These are phyloP conservation scores for Musa balbisiana DNA, from an alignment of 202 grass and related monocot species.

Conservation along the genomic window DNA sequence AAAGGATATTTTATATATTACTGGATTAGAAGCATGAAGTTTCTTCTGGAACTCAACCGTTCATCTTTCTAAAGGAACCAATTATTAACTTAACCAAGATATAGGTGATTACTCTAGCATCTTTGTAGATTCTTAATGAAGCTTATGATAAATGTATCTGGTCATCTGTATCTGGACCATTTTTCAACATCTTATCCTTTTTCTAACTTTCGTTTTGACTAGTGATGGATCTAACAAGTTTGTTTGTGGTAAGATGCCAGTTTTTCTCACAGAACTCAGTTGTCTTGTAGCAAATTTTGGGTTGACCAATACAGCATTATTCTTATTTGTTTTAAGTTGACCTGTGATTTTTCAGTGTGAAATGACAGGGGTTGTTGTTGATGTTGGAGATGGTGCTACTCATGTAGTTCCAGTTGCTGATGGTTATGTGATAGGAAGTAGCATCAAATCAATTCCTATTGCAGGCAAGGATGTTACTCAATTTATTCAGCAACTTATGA, in stretches of 20 bases:
- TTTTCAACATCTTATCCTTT: not conserved
- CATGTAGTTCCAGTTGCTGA: constrained; percentile 97
- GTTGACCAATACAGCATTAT: not conserved
- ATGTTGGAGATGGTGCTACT: constrained; percentile 96
- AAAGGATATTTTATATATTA: no score
- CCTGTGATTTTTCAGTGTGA: constrained; percentile 73
- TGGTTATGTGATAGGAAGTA: constrained; percentile 98
- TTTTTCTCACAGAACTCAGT: no score
- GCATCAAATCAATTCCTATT: constrained; percentile 95
- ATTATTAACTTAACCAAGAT: no score
- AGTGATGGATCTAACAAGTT: not conserved
- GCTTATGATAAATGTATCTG: not conserved
- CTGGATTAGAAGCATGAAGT: no score
- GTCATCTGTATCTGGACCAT: not conserved
- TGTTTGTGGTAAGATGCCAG: not conserved
- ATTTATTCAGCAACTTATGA: constrained; percentile 89
- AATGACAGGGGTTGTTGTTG: constrained; percentile 99
- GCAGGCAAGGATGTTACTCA: constrained; percentile 97
- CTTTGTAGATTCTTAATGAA: not conserved
- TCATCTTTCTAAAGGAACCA: no score
- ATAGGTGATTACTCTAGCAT: not conserved
- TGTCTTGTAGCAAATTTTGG: not conserved
- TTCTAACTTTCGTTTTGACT: not conserved
- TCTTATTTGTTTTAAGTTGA: not conserved
- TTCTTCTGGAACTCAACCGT: no score